Evolutionary conservation across 306 rosid genomes (phyloP).

Genomic region (Medicago lupulina): DNA sequence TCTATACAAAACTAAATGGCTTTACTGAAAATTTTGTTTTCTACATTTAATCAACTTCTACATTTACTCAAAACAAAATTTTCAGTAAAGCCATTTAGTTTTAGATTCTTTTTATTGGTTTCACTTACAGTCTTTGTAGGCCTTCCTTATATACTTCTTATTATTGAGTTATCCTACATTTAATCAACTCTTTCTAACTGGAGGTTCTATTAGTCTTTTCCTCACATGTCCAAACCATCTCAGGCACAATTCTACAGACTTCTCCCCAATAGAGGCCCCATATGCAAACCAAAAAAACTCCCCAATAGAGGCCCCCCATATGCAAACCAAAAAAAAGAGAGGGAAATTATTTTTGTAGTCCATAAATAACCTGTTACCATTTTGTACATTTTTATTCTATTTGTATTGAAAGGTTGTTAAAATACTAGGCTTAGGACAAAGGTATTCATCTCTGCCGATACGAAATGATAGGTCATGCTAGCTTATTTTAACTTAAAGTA

Average conservation of each 20-base stretch:
- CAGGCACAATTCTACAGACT: background rate
- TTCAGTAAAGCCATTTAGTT: background rate
- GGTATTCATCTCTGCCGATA: slow-evolving; percentile 14
- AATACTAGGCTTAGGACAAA: slow-evolving; percentile 4
- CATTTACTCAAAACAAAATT: no score
- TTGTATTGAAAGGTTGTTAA: slow-evolving; percentile 23
- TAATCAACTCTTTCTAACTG: slow-evolving; percentile 12
- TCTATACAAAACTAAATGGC: slow-evolving; percentile 17
- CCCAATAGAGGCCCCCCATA: background rate
- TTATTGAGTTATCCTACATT: slow-evolving; percentile 21
- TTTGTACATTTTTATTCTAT: slow-evolving; percentile 32
- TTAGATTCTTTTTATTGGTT: slow-evolving; percentile 12
- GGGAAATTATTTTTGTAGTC: slow-evolving; percentile 1
- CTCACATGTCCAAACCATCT: slow-evolving; percentile 26
- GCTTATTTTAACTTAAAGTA: slow-evolving; percentile 15
- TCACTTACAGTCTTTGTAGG: slow-evolving; percentile 1
- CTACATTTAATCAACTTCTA: no score
- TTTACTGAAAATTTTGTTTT: no score
- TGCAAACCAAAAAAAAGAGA: slow-evolving; percentile 26
- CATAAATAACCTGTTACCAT: background rate
- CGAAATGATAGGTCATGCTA: slow-evolving; percentile 16
- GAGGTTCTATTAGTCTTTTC: slow-evolving; percentile 27
- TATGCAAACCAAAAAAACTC: slow-evolving; percentile 9
- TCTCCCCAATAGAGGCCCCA: background rate
- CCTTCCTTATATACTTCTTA: slow-evolving; percentile 14